Evolutionary conservation across 345 rosid genomes (phyloP), one percentile per base, ranked within the genome.

Genomic region (Melaleuca alternifolia): DNA sequence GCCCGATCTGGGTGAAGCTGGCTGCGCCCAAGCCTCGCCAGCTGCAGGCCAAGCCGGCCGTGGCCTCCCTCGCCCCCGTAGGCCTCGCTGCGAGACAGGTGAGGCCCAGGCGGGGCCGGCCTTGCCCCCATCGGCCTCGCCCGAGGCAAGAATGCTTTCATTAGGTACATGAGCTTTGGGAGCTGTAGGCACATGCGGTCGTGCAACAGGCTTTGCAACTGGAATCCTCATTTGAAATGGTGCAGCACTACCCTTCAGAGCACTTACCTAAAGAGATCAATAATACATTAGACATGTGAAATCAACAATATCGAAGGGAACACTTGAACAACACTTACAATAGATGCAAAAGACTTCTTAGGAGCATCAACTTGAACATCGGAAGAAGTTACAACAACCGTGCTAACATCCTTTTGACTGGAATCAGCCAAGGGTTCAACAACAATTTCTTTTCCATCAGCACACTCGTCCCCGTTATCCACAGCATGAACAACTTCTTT

Each of bases 331-430:
- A 30, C 83, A 88, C 96, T 90, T 87, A 94, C 96, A 46, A 94
- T 85, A 88, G 95, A 90, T 87, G 94, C 94, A 92, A 87, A 94
- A 4, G 97, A 91, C 89, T 89, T 93, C 88, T 91, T 94, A 13
- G 91, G 89, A 85, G 90, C 87, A 87, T 92, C 92, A 48, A 89
- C 91, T 89, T 82, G 90, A 53, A 53, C 79, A 54, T 37, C 85
- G 81, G 92, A 83, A 89, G 88, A 53, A 86, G 71, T 75, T 59
- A 89, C 86, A 82, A 87, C 51, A 48, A 81, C 87, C 6, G 87
- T 84, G 37, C 6, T 84, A 82, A 48, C 85, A 88, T 86, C 91
- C 50, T 87, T 84, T 85, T 53, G 56, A 84, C 24, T 84, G 3
- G 86, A 48, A 79, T 50, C 86, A 33, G 84, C 88, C 4, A 82